Evolutionary conservation across 768 basidiomycete species (phyloP).

Genomic region (Amanita muscaria): DNA sequence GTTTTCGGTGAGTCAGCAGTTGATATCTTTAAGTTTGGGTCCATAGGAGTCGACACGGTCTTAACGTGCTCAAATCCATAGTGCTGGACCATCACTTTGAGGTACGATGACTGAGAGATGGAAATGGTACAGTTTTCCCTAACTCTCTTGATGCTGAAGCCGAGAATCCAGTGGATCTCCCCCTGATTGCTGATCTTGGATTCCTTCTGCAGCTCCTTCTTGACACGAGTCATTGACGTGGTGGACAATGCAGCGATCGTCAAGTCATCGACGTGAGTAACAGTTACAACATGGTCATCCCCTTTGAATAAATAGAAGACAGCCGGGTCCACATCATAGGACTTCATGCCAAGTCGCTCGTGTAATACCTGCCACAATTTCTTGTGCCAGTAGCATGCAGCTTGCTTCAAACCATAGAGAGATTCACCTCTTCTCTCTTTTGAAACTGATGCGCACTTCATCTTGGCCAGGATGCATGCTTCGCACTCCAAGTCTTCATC

Average conservation of each 20-base stretch:
- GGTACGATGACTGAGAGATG: conserved; percentile 24
- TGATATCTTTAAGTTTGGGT: conserved; percentile 6
- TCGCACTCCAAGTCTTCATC: too few relatives aligned
- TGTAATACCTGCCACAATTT: conserved; percentile 15
- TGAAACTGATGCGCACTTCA: too few relatives aligned
- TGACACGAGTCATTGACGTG: neutral
- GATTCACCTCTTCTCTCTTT: too few relatives aligned
- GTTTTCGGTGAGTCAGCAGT: conserved; percentile 6
- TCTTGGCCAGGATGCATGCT: too few relatives aligned
- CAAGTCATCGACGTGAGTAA: conserved; percentile 22
- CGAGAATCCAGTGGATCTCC: conserved; percentile 17
- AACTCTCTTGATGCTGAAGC: conserved; percentile 22
- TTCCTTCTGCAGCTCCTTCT: neutral
- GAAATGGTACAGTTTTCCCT: conserved; percentile 15
- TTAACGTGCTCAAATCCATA: conserved; percentile 16
- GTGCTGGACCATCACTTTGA: conserved; percentile 5
- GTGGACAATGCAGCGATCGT: conserved; percentile 11
- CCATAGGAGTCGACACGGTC: conserved; percentile 12
- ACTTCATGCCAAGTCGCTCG: conserved; percentile 13
- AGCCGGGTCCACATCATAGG: conserved; percentile 15
- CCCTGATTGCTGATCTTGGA: conserved; percentile 15
- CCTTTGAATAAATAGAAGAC: conserved; percentile 15
- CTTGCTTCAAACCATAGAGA: conserved; percentile 26
- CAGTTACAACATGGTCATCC: conserved; percentile 10
- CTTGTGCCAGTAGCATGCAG: conserved; percentile 21